phyloP scores from a whole-genome alignment of 129 eudicot genomes.

The Escallonia herrerae region DNA sequence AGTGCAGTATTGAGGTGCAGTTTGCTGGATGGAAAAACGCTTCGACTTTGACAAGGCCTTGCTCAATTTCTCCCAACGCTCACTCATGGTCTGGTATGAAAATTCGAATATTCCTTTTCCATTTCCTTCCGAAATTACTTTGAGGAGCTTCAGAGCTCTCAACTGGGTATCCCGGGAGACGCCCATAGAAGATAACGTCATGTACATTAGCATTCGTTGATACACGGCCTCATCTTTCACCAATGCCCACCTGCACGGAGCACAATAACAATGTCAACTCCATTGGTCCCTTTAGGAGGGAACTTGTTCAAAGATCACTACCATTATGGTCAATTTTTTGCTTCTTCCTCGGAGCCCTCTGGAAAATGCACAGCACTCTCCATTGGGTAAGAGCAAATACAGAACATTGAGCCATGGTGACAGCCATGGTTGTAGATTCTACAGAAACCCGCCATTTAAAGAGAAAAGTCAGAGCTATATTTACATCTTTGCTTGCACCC shows the following conservation, averaged over 20 bases:
- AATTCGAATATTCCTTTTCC: slow-evolving; percentile 38
- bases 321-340: neutral
- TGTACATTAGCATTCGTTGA: slow-evolving; percentile 23
- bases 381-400: neutral
- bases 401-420: too few species aligned
- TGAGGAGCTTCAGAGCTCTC: slow-evolving; percentile 48
- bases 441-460: too few species aligned
- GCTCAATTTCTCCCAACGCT: slow-evolving; percentile 47
- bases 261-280: neutral
- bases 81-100: slow-evolving; percentile 39
- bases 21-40: slow-evolving; percentile 51
- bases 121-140: slow-evolving; percentile 32
- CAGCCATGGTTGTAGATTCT: too few species aligned
- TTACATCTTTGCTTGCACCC: too few species aligned
- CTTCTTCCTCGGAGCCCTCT: neutral
- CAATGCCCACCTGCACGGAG: slow-evolving; percentile 54
- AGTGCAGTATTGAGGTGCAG: slow-evolving; percentile 46
- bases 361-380: neutral
- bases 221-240: slow-evolving; percentile 56
- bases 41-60: slow-evolving; percentile 32
- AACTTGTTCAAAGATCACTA: neutral
- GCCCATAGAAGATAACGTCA: slow-evolving; percentile 15
- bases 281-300: neutral
- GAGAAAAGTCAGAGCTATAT: too few species aligned
- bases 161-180: slow-evolving; percentile 52